Base-by-base conservation (phyloP, 176 grass and related monocot species). In the Cenchrus americanus region DNA sequence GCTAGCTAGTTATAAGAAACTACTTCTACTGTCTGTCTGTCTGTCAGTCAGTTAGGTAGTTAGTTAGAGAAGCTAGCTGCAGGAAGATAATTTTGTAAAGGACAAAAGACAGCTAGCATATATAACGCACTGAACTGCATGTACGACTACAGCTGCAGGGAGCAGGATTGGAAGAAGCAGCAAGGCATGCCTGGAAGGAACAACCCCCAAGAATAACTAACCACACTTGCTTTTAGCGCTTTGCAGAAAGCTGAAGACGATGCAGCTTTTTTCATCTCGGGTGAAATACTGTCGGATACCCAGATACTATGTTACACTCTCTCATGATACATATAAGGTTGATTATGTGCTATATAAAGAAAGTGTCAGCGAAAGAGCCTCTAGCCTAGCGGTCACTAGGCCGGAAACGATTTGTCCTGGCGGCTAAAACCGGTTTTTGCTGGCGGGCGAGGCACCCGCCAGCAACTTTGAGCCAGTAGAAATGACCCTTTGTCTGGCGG, bases 191-290 rank as follows among this genome's bases (percentile, higher is more conserved):
- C 59, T 85, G 68, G 85, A 77, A 59, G 71, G 71, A 89, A 58
- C 83, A 42, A n/a, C 26, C 47, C 79, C 88, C 88, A 41, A 90
- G 73, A 67, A 90, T 86, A 90, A 90, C 88, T 82, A 90, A 89
- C 88, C 79, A 62, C 76, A 72, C 72, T 41, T 72, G 72, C 88
- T 59, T 90, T 88, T 70, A 73, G 63, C 60, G 73, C 88, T 90
- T 83, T 90, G 83, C 49, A 83, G 27, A 73, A 88, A 79, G 80
- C 88, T 66, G n/a, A 57, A 27, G 78, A 32, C 2, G 18, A n/a
- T 71, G 83, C 83, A 82, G 53, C 79, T 54, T 90, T 86, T 71
- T 86, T 78, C 72, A 73, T 86, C 80, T 73, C 50, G 41, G 41
- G 79, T 80, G 83, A 90, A 90, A 78, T 73, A 78, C 88, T 90